Evolutionary conservation across 768 basidiomycete species (phyloP).

Genomic region (Amanita pallidorosea): DNA sequence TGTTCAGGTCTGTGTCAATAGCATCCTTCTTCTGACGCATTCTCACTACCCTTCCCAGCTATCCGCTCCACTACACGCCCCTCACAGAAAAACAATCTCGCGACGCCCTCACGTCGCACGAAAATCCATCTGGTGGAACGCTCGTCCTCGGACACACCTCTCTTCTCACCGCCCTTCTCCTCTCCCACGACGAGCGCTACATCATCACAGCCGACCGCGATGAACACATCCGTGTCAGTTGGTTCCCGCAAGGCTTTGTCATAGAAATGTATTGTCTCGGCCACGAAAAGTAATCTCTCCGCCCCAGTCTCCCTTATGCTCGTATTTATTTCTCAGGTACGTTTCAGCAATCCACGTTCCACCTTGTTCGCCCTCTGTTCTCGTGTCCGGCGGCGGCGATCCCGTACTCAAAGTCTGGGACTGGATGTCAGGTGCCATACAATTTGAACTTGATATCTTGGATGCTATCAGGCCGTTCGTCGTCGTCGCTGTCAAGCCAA

Average conservation of each 20-base stretch:
- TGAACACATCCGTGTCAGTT: conserved; percentile 88
- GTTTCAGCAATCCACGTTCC: conserved; percentile 78
- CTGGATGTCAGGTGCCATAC: conserved; percentile 53
- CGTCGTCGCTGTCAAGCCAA: conserved; percentile 21
- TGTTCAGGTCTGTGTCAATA: conserved; percentile 56
- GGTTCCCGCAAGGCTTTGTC: conserved; percentile 78
- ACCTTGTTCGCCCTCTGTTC: conserved; percentile 23
- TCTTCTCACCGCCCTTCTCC: conserved; percentile 62
- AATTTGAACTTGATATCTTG: conserved; percentile 41
- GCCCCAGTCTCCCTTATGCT: not conserved
- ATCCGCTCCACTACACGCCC: conserved; percentile 40
- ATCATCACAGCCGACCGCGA: conserved; percentile 91
- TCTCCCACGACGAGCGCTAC: conserved; percentile 56
- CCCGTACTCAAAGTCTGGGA: conserved; percentile 67
- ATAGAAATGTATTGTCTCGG: conserved; percentile 87
- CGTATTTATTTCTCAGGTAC: conserved; percentile 39
- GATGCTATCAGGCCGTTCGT: conserved; percentile 39
- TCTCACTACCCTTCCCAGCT: conserved; percentile 26
- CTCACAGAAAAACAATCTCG: conserved; percentile 21
- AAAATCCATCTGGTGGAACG: conserved; percentile 56
- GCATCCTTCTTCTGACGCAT: not conserved
- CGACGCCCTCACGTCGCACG: conserved; percentile 44
- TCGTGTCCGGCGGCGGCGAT: conserved; percentile 91
- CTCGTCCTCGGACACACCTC: conserved; percentile 86
- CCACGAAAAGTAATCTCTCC: conserved; percentile 50